Evolutionary conservation across 257 asterid species (phyloP).

Genomic region (Eustoma russellianum): DNA sequence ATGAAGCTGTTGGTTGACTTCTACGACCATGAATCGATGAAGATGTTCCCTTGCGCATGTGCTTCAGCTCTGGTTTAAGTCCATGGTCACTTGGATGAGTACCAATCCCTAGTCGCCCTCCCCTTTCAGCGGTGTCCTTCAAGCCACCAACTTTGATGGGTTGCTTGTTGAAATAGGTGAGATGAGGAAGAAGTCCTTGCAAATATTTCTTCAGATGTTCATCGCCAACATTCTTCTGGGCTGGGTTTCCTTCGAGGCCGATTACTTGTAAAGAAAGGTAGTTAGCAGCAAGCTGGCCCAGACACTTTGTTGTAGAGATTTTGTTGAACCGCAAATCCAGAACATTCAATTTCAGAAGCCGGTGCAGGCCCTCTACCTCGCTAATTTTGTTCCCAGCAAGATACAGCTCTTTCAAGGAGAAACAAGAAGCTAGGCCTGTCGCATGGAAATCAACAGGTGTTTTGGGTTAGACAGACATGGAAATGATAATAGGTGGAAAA

Average conservation of each 20-base stretch:
- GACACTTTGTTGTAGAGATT: constrained; percentile 79
- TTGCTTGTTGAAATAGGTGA: constrained; percentile 65
- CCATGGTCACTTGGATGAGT: constrained; percentile 54
- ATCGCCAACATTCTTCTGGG: constrained; percentile 85
- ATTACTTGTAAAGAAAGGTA: constrained; percentile 84
- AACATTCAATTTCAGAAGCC: constrained; percentile 73
- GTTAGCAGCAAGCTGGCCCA: constrained; percentile 97
- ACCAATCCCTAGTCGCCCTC: constrained; percentile 48
- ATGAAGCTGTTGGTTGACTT: constrained; percentile 36
- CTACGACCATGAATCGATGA: constrained; percentile 56
- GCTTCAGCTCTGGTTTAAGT: constrained; percentile 38
- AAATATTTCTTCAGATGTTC: constrained; percentile 73
- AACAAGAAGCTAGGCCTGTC: constrained; percentile 83
- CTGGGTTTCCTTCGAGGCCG: constrained; percentile 90
- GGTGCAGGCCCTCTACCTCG: constrained; percentile 98
- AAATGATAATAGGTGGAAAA: too few species aligned
- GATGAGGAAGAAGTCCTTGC: constrained; percentile 74
- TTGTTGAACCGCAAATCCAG: constrained; percentile 90
- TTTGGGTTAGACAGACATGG: background rate
- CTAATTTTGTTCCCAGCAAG: constrained; percentile 94
- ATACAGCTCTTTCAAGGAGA: constrained; percentile 85
- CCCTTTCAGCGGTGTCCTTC: constrained; percentile 65
- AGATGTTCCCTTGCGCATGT: constrained; percentile 41
- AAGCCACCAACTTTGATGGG: constrained; percentile 51
- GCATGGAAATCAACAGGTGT: constrained; percentile 8